Evolutionary conservation across 2,329 filamentous ascomycete species (phyloP).

Genomic region (Raffaelea deltoideospora): DNA sequence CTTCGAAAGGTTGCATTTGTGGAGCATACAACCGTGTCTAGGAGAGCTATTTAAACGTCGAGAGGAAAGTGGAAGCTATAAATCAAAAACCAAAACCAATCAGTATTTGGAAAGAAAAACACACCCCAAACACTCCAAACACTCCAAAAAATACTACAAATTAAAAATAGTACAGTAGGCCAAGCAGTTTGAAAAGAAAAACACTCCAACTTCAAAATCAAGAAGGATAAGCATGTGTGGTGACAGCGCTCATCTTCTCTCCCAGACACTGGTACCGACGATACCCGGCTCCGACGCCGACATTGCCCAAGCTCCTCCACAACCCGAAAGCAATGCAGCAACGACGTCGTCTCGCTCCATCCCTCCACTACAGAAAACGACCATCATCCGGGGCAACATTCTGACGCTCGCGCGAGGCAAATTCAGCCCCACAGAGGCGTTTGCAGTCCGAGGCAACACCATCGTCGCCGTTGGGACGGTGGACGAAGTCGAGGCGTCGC

Average conservation of each 20-base stretch:
- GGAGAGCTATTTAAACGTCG: too few species aligned
- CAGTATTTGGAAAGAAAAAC: too few species aligned
- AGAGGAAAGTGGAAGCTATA: too few species aligned
- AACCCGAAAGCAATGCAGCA: background rate
- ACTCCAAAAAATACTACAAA: too few species aligned
- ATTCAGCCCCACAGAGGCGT: constrained; percentile 2
- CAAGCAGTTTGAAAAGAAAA: too few species aligned
- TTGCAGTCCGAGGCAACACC: constrained; percentile 3
- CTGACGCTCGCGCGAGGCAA: constrained; percentile 3
- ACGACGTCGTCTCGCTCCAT: background rate
- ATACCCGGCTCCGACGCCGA: constrained; percentile 1
- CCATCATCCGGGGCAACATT: constrained; percentile 1
- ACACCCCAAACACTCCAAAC: too few species aligned
- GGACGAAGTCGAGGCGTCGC: constrained; percentile 2
- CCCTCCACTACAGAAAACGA: background rate
- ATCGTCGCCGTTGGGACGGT: constrained; percentile 2
- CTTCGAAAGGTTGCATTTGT: too few species aligned
- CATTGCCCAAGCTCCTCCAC: too few species aligned
- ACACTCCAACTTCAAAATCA: background rate
- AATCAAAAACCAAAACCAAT: too few species aligned
- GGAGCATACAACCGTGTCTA: too few species aligned
- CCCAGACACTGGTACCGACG: constrained; percentile 2
- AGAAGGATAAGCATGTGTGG: constrained; percentile 3
- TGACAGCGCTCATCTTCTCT: constrained; percentile 3
- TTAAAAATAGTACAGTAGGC: too few species aligned